A percentile compares a stretch with the other conserved stretches of the same genome.
Evolutionary conservation across 352 stramenopile species (phyloP).

Genomic region (Pythium vanterpoolii): DNA sequence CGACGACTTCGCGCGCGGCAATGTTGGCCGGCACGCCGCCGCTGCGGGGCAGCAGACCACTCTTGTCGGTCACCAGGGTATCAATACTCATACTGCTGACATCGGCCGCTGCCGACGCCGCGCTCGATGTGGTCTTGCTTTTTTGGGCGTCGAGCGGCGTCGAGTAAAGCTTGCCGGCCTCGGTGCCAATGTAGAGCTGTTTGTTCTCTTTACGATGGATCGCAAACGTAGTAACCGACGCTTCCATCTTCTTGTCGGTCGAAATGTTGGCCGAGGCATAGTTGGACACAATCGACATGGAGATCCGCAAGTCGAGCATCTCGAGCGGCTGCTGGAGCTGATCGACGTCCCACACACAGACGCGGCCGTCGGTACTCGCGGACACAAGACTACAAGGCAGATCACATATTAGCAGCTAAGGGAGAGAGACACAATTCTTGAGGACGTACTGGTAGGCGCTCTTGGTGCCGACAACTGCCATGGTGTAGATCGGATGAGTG

Average conservation of each 20-base stretch:
- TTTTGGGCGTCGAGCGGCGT: slow-evolving; percentile 77
- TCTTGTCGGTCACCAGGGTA: slow-evolving; percentile 31
- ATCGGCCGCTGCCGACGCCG: neutral
- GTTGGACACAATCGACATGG: slow-evolving; percentile 74
- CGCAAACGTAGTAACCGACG: slow-evolving; percentile 77
- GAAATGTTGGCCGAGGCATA: slow-evolving; percentile 58
- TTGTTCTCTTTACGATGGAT: slow-evolving; percentile 81
- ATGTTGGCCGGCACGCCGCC: slow-evolving; percentile 10
- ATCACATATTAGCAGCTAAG: neutral
- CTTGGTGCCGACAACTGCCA: slow-evolving; percentile 80
- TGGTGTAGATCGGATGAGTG: slow-evolving; percentile 87
- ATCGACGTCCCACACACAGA: slow-evolving; percentile 85
- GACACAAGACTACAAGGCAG: slow-evolving; percentile 57
- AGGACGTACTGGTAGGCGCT: slow-evolving; percentile 70
- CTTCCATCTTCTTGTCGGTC: slow-evolving; percentile 85
- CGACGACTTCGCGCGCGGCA: slow-evolving; percentile 58
- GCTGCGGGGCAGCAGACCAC: slow-evolving; percentile 20
- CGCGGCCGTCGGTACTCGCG: slow-evolving; percentile 80
- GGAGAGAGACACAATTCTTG: neutral
- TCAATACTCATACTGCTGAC: slow-evolving; percentile 19
- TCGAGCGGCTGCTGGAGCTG: slow-evolving; percentile 81
- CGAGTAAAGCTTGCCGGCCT: slow-evolving; percentile 76
- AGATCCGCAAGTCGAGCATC: slow-evolving; percentile 80
- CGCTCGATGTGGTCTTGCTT: slow-evolving; percentile 36
- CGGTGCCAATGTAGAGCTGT: slow-evolving; percentile 81